Conservation (phyloP, 768 basidiomycete species). For the Phaffia australis region DNA sequence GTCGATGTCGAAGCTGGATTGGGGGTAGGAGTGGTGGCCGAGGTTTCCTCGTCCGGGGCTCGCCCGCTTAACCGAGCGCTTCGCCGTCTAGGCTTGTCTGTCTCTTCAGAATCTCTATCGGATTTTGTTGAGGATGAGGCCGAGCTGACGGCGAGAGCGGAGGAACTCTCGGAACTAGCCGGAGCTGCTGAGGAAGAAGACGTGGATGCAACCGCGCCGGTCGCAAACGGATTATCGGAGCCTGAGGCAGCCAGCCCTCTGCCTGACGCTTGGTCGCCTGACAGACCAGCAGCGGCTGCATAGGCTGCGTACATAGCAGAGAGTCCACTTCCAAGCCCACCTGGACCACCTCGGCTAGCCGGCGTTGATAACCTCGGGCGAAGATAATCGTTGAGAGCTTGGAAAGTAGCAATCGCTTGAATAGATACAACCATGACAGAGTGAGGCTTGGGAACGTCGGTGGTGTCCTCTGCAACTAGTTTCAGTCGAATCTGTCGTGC, state of each 20-base stretch:
- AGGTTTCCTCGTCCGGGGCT: conserved; percentile 36
- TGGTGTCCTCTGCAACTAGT: conserved; percentile 76
- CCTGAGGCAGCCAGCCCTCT: neutral
- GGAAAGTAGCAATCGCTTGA: conserved; percentile 95
- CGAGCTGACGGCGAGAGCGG: conserved; percentile 36
- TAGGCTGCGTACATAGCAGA: conserved; percentile 87
- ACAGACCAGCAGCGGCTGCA: conserved; percentile 58
- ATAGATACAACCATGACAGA: conserved; percentile 87
- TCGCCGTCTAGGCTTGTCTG: conserved; percentile 45
- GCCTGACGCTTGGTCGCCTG: conserved; percentile 39
- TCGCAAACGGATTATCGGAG: conserved; percentile 9
- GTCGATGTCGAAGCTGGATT: neutral
- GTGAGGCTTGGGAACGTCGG: conserved; percentile 70
- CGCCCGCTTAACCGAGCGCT: conserved; percentile 75
- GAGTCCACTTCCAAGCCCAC: conserved; percentile 42
- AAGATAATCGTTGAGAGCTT: conserved; percentile 90
- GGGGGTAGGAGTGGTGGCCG: neutral
- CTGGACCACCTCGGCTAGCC: conserved; percentile 17
- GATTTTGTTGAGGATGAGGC: conserved; percentile 5
- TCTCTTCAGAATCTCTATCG: too few relatives aligned
- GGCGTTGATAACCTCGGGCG: conserved; percentile 72
- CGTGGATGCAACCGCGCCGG: neutral
- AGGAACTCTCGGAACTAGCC: neutral
- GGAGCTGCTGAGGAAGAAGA: conserved; percentile 5
- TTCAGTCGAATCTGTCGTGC: conserved; percentile 83